These are phyloP conservation scores for Mycena maculata DNA, from an alignment of 768 basidiomycete genomes.

Conservation along the genomic window DNA sequence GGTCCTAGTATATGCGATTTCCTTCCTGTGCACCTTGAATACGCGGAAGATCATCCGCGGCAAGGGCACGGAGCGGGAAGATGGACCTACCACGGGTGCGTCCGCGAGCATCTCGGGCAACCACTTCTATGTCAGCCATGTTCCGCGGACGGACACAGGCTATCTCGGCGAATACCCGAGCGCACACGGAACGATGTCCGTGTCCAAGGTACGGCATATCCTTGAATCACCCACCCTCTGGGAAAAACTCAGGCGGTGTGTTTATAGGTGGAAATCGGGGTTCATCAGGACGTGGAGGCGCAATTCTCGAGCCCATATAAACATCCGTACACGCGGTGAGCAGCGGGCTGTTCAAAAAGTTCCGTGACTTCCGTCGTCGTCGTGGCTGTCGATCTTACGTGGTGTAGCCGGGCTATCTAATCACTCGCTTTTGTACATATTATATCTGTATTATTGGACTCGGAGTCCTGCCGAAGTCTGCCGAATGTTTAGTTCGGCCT, in stretches of 20 bases:
- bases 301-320: slow-evolving; percentile 1
- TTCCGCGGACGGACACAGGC: not conserved
- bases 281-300: slow-evolving; percentile 30
- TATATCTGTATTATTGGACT: no score
- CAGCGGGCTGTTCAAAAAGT: not conserved
- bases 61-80: slow-evolving; percentile 59
- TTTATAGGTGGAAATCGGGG: slow-evolving; percentile 35
- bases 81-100: slow-evolving; percentile 22
- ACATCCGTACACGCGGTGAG: slow-evolving; percentile 19
- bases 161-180: not conserved
- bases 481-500: no score
- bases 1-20: slow-evolving; percentile 54
- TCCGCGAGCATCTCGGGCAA: slow-evolving; percentile 15
- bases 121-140: slow-evolving; percentile 16
- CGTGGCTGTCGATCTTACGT: not conserved
- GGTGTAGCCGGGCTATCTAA: not conserved
- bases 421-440: no score
- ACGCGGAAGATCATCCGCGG: slow-evolving; percentile 62
- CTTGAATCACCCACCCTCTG: no score
- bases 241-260: no score
- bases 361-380: not conserved
- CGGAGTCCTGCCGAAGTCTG: no score
- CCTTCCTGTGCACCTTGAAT: slow-evolving; percentile 61
- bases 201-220: slow-evolving; percentile 17
- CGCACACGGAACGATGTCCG: slow-evolving; percentile 1